These are phyloP conservation scores for Fusarium sp. DNA, from an alignment of 2,329 filamentous ascomycete genomes.

Conservation along the genomic window DNA sequence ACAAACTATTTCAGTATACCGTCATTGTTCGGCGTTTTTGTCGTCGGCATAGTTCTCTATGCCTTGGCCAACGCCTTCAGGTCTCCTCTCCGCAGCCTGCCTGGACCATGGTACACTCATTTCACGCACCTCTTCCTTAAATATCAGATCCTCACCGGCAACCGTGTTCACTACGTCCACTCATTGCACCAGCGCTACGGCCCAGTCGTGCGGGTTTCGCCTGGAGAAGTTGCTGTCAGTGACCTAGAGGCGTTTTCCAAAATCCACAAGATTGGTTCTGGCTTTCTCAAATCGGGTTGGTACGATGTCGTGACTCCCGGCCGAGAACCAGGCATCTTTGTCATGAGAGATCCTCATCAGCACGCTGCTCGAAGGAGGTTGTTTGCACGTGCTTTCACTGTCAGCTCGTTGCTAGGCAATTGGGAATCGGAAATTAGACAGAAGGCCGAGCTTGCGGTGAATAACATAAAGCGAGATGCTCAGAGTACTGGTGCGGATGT, in stretches of 20 bases:
- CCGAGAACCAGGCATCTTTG: constrained; percentile 1
- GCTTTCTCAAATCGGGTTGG: constrained; percentile 21
- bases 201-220: background rate
- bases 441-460: background rate
- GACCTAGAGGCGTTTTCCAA: constrained; percentile 6
- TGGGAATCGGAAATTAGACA: constrained; percentile 11
- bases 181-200: background rate
- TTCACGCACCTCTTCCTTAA: constrained; percentile 13
- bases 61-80: background rate
- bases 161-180: constrained; percentile 16
- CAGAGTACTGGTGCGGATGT: background rate
- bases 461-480: background rate
- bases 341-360: constrained; percentile 9
- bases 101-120: constrained; percentile 17
- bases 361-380: constrained; percentile 14
- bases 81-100: background rate
- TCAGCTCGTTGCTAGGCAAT: background rate
- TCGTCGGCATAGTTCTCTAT: background rate
- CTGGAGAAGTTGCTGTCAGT: constrained; percentile 1
- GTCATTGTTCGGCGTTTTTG: accelerated
- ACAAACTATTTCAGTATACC: background rate
- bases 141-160: background rate
- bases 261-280: constrained; percentile 25
- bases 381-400: constrained; percentile 19
- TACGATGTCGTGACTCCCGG: background rate